Evolutionary conservation across 305 asterid genomes (phyloP), one percentile per base, ranked within the genome.

Genomic region (Fraxinus greggii): DNA sequence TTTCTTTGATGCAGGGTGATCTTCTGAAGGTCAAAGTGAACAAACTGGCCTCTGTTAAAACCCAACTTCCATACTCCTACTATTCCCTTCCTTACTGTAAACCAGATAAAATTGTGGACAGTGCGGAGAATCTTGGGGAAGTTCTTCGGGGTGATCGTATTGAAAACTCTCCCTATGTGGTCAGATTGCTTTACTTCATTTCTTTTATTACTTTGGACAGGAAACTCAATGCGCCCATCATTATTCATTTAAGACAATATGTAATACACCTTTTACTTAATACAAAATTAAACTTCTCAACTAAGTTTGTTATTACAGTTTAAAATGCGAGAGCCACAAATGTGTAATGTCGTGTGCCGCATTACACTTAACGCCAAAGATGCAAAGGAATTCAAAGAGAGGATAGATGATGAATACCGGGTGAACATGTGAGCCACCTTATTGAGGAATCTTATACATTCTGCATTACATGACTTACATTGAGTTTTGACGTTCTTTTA

Each of bases 91-190:
- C 88, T 81, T 85, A 83, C 33, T 88, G 91, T 72, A 29, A 42
- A 32, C 91, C 91, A 3, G 32, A 79, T 4, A 78, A 73, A 54
- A 86, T 88, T 84, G 84, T 88, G 83, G 91, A 88, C 85, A 88
- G 86, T 74, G 88, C 91, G 26, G 91, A 88, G 87, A 88, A 88
- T 83, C 91, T 88, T 83, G 91, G 91, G 35, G 91, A 88, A 88
- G 91, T 88, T 72, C 87, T 86, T 83, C 91, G 89, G 54, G 91
- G 91, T 83, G 91, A 88, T 79, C 91, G 91, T 48, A 88, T 88
- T 79, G 91, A 88, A 75, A 88, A 88, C 83, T 86, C 91, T n/a
- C 87, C 79, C 78, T 88, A 76, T 81, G 89, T 80, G 88, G 91
- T 88, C 31, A 19, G 88, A 54, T 42, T 24, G 15, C 23, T 24